A percentile compares a stretch with the other conserved stretches of the same genome.
These are phyloP conservation scores for Crataegus laevigata DNA, from an alignment of 306 rosid species.

Conservation along the genomic window DNA sequence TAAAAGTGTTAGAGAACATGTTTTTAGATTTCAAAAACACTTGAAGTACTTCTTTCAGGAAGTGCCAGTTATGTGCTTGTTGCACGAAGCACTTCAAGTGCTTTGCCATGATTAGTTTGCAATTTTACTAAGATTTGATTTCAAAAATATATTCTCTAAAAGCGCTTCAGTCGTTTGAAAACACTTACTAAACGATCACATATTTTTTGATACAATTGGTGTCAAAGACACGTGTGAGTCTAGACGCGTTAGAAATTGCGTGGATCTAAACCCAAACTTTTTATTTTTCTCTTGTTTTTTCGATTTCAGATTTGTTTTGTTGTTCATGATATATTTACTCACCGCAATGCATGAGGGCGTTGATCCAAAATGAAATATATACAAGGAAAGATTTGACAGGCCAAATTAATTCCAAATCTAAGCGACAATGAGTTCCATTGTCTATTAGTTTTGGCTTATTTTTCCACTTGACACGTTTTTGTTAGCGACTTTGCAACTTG, in stretches of 20 bases:
- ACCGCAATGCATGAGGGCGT: neutral
- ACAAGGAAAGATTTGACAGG: neutral
- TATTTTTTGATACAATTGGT: neutral
- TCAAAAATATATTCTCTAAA: too few relatives aligned
- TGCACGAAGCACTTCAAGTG: too few relatives aligned
- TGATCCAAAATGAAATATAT: neutral
- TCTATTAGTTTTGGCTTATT: neutral
- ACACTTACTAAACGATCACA: accelerated
- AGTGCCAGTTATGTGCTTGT: too few relatives aligned
- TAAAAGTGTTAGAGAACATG: too few relatives aligned
- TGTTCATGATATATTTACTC: neutral
- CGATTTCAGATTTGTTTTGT: neutral
- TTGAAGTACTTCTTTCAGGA: too few relatives aligned
- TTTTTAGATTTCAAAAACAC: too few relatives aligned
- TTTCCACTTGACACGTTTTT: neutral
- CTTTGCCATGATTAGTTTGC: too few relatives aligned
- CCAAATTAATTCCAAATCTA: neutral
- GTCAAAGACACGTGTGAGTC: neutral
- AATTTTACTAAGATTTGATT: too few relatives aligned
- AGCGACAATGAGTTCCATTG: neutral
- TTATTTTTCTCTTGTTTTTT: neutral
- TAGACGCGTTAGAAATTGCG: neutral
- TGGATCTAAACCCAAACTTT: neutral
- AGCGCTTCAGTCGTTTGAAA: too few relatives aligned
- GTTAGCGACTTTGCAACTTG: neutral